Base-by-base conservation (phyloP, 192 early-diverging fungal species). In the Kappamyces sp. region DNA sequence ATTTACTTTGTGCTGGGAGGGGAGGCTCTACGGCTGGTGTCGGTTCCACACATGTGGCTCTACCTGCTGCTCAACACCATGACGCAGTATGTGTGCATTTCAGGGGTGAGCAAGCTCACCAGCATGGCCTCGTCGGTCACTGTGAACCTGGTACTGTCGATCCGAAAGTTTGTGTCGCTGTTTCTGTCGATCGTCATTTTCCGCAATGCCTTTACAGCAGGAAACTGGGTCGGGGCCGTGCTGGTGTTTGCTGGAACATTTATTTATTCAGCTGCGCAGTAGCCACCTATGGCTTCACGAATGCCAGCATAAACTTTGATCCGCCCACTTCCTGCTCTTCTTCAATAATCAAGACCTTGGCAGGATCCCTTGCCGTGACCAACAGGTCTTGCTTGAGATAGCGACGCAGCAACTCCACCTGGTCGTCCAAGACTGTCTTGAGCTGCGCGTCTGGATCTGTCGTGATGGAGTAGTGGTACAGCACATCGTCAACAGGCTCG, bases 311-410 rank as follows among this genome's bases (percentile, higher is more conserved):
- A 73, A 92, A 90, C 53, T 80, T 88, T 61, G 82, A 84, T 31
- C 85, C 87, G 65, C 89, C 87, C 44, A 84, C 84, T 62, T 91
- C 90, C 69, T 92, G 90, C 61, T 91, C 87, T 67, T 90, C 89
- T 70, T 93, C 85, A 49, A 90, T 79, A 47, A 93, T 73, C 37
- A 80, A 76, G 32, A 68, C 75, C 3, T 44, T 55, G 3, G 60
- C 65, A 63, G 62, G 65, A 1, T 66, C 58, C 53, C 73, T 60
- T 7, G 48, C 39, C 3, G 65, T 49, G 62, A 73, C 31, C 53
- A 73, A 39, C 40, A 93, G 60, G 13, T 77, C 71, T 82, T 68
- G 69, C 82, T 95, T 94, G 51, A 97, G 77, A 4, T 62, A 71
- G 66, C 82, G 84, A 46, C 70, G 62, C 53, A 99, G 71, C 60